A percentile compares a stretch with the other conserved stretches of the same genome.
Evolutionary conservation across 176 grass and related monocot genomes (phyloP).

Genomic region (Bolboschoenus planiculmis): DNA sequence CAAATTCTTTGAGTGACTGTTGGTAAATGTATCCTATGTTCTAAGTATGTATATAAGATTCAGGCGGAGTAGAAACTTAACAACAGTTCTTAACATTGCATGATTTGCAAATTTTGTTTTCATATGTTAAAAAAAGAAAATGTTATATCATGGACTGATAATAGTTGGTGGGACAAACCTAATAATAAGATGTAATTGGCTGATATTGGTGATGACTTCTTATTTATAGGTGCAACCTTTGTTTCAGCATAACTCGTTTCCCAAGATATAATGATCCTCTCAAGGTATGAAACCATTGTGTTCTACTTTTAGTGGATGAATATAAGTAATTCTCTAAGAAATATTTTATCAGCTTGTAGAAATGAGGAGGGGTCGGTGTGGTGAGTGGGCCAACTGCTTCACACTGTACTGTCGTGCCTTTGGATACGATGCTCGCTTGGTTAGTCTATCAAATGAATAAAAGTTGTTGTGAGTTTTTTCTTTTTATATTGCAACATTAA

Average conservation of each 20-base stretch:
- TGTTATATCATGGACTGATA: neutral
- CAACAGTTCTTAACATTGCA: neutral
- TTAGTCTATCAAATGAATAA: slow-evolving; percentile 37
- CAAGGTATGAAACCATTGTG: slow-evolving; percentile 53
- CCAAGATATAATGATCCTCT: slow-evolving; percentile 81
- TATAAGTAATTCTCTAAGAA: neutral
- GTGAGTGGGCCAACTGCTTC: slow-evolving; percentile 99
- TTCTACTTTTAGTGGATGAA: neutral
- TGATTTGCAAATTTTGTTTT: neutral
- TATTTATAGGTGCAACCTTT: slow-evolving; percentile 67
- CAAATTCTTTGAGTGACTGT: neutral
- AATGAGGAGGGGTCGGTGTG: slow-evolving; percentile 91
- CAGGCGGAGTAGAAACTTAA: neutral
- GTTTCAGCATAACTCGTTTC: slow-evolving; percentile 72
- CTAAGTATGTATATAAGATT: neutral
- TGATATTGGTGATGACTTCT: neutral
- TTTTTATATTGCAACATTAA: slow-evolving; percentile 5
- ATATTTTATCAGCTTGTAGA: slow-evolving; percentile 60
- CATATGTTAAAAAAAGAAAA: neutral
- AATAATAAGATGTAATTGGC: neutral
- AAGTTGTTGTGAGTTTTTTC: neutral
- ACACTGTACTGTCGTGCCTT: slow-evolving; percentile 85
- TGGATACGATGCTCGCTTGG: slow-evolving; percentile 92
- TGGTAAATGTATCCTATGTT: neutral
- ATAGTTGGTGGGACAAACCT: neutral